Evolutionary conservation across 1,284 basidiomycete species (phyloP).

Genomic region (Neolentinus lepideus): DNA sequence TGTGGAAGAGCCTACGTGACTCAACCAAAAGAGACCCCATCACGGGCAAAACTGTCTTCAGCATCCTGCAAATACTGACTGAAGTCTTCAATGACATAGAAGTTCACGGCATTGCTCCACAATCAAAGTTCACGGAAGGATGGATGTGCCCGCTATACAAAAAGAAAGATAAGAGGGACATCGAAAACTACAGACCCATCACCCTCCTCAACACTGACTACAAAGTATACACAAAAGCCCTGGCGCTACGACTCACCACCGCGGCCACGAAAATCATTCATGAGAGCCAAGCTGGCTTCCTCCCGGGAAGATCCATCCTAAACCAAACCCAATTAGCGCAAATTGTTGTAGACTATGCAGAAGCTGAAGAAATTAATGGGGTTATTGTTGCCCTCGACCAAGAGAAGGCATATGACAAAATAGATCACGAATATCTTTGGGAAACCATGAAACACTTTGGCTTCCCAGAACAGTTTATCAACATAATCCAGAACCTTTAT

Average conservation of each 20-base stretch:
- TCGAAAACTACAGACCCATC: constrained; percentile 26
- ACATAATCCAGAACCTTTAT: constrained; percentile 16
- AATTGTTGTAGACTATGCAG: constrained; percentile 16
- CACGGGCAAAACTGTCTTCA: too few species aligned
- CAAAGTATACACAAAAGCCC: constrained; percentile 17
- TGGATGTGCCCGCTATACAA: constrained; percentile 29
- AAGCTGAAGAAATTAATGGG: constrained; percentile 16
- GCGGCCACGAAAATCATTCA: constrained; percentile 13
- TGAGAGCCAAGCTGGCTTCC: constrained; percentile 21
- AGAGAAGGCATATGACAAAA: constrained; percentile 26
- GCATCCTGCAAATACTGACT: constrained; percentile 10
- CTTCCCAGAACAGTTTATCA: constrained; percentile 16
- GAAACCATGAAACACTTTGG: constrained; percentile 9
- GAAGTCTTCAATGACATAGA: constrained; percentile 13
- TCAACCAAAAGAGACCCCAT: too few species aligned
- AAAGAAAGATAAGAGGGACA: constrained; percentile 19
- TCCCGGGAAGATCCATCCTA: constrained; percentile 16
- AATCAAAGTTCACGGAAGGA: constrained; percentile 18
- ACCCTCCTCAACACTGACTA: constrained; percentile 26
- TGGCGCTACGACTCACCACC: constrained; percentile 12
- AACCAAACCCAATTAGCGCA: constrained; percentile 16
- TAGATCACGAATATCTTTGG: constrained; percentile 23
- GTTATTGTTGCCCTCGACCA: constrained; percentile 22
- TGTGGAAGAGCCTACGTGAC: too few species aligned
- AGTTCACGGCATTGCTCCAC: constrained; percentile 5